Evolutionary conservation across 1,139 yeast species (phyloP), one percentile per base, ranked within the genome.

Genomic region (Lizanozyma gosingica): DNA sequence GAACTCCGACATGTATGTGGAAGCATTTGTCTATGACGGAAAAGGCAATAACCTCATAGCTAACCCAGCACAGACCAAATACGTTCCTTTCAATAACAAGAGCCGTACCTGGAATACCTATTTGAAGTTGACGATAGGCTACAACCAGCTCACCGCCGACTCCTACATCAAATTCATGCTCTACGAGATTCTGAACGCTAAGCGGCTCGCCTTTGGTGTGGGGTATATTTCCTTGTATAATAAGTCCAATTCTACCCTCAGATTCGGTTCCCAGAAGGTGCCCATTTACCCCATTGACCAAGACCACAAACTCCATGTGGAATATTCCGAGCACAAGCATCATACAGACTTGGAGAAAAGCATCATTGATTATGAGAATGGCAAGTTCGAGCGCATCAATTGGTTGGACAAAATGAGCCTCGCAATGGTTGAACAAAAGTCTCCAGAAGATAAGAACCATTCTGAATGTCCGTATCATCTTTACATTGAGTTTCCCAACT

Each of bases 321-420:
- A 53, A 56, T 17, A 44, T 54, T 6, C 43, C 50, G 1, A 60
- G 59, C 29, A 6, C 11, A 22, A 22, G 11, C 29, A 22, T 2
- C 45, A 59, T 27, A 58, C 58, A 3, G 57, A 60, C 4, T 55
- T 80, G 15, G 92, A 84, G 49, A 59, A 60, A 42, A 64, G 74
- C 41, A 63, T 84, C 36, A 80, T 83, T 45, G 64, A 63, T 38
- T 84, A 81, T 52, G 88, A 83, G 49, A 73, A 76, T 45, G 90
- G 92, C 1, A 87, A 83, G 27, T 66, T 76, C 35, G 63, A 73
- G 3, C 61, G 73, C 14, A 65, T 80, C 1, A 76, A 73, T 35
- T 92, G 98, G 97, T 63, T 90, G 6, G 96, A 87, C 53, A 70
- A 75, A 37, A 48, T 85, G 40, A 76, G 84, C 0, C 65, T 83